Evolutionary conservation across 108 stramenopile genomes (phyloP).

Genomic region (Skeletonema grethae): DNA sequence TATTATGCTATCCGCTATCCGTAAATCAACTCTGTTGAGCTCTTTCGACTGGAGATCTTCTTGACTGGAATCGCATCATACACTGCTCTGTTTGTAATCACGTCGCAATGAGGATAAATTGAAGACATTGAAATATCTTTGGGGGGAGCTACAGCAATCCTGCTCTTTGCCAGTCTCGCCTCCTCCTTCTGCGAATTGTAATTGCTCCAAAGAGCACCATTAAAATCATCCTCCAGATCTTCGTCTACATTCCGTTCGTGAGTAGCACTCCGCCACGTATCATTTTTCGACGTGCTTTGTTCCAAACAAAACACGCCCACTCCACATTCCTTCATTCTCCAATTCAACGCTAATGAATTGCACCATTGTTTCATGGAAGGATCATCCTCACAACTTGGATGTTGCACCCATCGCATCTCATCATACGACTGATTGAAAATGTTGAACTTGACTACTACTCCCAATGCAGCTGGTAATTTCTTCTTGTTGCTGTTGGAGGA

Average conservation of each 20-base stretch:
- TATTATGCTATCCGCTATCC: slow-evolving; percentile 32
- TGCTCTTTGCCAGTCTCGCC: neutral
- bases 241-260: slow-evolving; percentile 63
- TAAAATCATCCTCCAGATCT: slow-evolving; percentile 58
- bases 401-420: slow-evolving; percentile 70
- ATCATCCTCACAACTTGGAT: slow-evolving; percentile 20
- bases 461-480: slow-evolving; percentile 50
- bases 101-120: slow-evolving; percentile 62
- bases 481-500: slow-evolving; percentile 6
- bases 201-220: slow-evolving; percentile 47
- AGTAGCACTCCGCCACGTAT: slow-evolving; percentile 39
- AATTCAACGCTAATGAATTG: slow-evolving; percentile 58
- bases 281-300: neutral
- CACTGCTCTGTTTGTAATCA: slow-evolving; percentile 67
- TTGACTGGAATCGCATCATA: slow-evolving; percentile 54
- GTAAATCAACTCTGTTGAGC: slow-evolving; percentile 58
- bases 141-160: slow-evolving; percentile 28
- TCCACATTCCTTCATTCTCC: slow-evolving; percentile 57
- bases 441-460: slow-evolving; percentile 59
- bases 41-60: slow-evolving; percentile 45
- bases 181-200: slow-evolving; percentile 23
- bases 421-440: slow-evolving; percentile 54
- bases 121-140: slow-evolving; percentile 64
- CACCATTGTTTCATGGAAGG: slow-evolving; percentile 55
- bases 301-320: slow-evolving; percentile 58